Base-by-base conservation (phyloP, 1,284 basidiomycete genomes). In the Thelephora terrestris region DNA sequence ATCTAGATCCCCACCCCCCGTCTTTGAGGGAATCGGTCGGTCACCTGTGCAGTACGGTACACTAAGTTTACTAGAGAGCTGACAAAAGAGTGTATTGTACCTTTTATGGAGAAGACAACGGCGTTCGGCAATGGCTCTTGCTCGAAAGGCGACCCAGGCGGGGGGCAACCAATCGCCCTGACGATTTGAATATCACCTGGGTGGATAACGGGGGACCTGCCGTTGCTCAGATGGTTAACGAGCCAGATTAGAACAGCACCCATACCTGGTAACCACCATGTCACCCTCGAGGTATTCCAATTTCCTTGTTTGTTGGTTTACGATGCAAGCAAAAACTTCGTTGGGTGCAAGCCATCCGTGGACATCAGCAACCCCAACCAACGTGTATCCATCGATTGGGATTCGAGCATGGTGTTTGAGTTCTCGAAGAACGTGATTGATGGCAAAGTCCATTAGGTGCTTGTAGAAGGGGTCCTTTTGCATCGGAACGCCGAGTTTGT, bases 321-420 rank as follows among this genome's bases (percentile, higher is more conserved):
- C 71, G 43, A 79, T 64, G 56, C 76, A 80, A 1, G 71, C 76
- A 55, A 80, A 85, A 4, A 84, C 71, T 53, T 85, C 67, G 2
- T 68, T 70, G 49, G 71, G 70, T 38, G 66, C 25, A 9, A 84
- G 68, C 47, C 66, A 73, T 3, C 64, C 59, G 51, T 80, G 74
- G 1, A 76, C 66, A 56, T 85, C 83, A 2, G 81, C 79, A 4
- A 85, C 73, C 1, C 83, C 84, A 4, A 85, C 81, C 1, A 86
- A 59, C 0, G 78, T 85, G 68, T 74, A 81, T 2, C 74, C 76
- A 0, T 74, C 74, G 5, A 87, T 68, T 9, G 79, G 80, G 43
- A 87, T 85, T 7, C 82, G 71, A 1, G 81, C 81, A 47, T 74
- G 73, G 49, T 79, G 74, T 56, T 85, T 87, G 18, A 86, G 67